phyloP scores from a whole-genome alignment of 2,329 filamentous ascomycete genomes.

The Eurotiales sp. region DNA sequence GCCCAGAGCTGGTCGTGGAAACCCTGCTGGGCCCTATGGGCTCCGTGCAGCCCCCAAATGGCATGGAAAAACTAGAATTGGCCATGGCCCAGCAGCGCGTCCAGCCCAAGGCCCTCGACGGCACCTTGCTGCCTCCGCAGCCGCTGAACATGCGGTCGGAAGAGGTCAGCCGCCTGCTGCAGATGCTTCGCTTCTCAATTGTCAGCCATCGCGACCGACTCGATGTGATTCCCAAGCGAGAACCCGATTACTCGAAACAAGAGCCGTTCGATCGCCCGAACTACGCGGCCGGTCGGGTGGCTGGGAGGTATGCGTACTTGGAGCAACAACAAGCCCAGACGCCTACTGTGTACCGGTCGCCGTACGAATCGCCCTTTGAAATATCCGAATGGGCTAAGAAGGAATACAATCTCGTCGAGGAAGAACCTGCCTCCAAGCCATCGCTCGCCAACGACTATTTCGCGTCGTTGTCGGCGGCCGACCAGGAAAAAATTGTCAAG shows the following conservation, averaged over 20 bases:
- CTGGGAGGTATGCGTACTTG: slow-evolving; percentile 38
- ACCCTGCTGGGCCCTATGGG: slow-evolving; percentile 40
- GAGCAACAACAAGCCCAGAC: slow-evolving; percentile 36
- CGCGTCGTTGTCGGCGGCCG: slow-evolving; percentile 34
- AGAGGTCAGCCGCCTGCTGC: slow-evolving; percentile 39
- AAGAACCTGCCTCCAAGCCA: slow-evolving; percentile 30
- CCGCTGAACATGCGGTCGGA: slow-evolving; percentile 43
- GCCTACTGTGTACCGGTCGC: slow-evolving; percentile 40
- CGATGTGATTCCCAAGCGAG: slow-evolving; percentile 37
- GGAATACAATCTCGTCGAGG: slow-evolving; percentile 34
- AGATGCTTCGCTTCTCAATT: slow-evolving; percentile 43
- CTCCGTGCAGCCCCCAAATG: slow-evolving; percentile 37
- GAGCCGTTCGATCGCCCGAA: slow-evolving; percentile 28
- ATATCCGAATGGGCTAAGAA: slow-evolving; percentile 40
- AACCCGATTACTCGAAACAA: slow-evolving; percentile 31
- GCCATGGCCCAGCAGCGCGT: slow-evolving; percentile 43
- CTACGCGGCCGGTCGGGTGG: slow-evolving; percentile 28
- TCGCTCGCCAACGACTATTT: slow-evolving; percentile 42
- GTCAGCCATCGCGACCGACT: slow-evolving; percentile 37
- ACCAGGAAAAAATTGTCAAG: slow-evolving; percentile 42
- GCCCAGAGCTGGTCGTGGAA: slow-evolving; percentile 42
- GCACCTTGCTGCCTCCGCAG: slow-evolving; percentile 34
- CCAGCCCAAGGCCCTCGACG: slow-evolving; percentile 36
- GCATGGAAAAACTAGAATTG: slow-evolving; percentile 41
- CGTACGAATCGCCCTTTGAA: slow-evolving; percentile 42